Evolutionary conservation across 495 filamentous ascomycete species (phyloP), one percentile per base, ranked within the genome.

Genomic region (Penicillium cataractarum): DNA sequence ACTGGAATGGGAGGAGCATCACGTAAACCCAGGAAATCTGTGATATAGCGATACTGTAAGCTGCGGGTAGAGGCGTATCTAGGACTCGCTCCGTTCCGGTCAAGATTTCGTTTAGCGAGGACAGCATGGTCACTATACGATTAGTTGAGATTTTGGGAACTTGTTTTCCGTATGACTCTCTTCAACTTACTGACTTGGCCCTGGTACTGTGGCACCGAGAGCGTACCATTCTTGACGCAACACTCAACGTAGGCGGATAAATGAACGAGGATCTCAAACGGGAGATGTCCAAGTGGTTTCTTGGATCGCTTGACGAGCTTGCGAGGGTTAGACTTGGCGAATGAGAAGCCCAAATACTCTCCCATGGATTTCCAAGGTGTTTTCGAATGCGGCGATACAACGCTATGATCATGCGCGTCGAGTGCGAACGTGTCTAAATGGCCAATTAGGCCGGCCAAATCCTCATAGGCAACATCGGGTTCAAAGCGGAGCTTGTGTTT

Each of bases 1-100:
- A 83, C 68, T 97, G 92, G 84, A 95, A 96, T 5, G 92, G 92
- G 3, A 97, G 85, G 1, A 91, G 75, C 32, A 93, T 74, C 51
- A 95, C 86, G 73, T 96, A 97, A 51, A 94, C 82, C 90, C 91
- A 93, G 31, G 92, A 90, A 65, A 96, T 94, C 65, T 96, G 92
- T 15, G 87, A 82, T 63, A 95, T 93, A 55, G 90, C 86, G 68
- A 97, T 97, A 48, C 83, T 84, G 80, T 97, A 97, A 21, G 91
- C 92, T 54, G 91, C 83, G 15, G 92, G 92, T 6, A 96, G 80
- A 4, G 92, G 92, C 2, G 92, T 96, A 71, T 88, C 91, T n/a
- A 94, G 84, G 17, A 97, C 89, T 46, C 92, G 87, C 67, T 97
- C 92, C 6, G 88, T 88, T 39, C 88, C 88, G 3, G 84, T 86